Conservation (phyloP, 1,139 yeast species). For the Debaryomyces coudertii region DNA sequence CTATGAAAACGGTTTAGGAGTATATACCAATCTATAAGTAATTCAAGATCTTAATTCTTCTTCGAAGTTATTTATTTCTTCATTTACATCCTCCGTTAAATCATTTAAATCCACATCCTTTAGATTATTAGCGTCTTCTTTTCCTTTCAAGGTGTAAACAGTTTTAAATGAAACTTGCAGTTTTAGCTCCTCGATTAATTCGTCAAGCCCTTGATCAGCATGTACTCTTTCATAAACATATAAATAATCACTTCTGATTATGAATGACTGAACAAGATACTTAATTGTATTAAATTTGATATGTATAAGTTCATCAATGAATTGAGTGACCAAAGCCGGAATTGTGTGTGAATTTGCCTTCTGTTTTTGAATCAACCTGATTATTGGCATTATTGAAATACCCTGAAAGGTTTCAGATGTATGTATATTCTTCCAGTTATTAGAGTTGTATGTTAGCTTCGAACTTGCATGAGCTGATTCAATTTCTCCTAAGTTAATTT, state of each 20-base stretch:
- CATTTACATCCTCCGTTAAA: slow-evolving; percentile 19
- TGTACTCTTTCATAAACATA: slow-evolving; percentile 33
- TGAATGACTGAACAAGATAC: slow-evolving; percentile 24
- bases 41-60: neutral
- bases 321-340: slow-evolving; percentile 15
- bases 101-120: slow-evolving; percentile 16
- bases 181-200: neutral
- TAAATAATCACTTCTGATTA: slow-evolving; percentile 31
- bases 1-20: neutral
- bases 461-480: slow-evolving; percentile 9
- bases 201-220: slow-evolving; percentile 1
- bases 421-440: slow-evolving; percentile 33
- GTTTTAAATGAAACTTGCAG: neutral
- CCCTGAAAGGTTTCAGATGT: slow-evolving; percentile 26
- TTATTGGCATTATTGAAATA: slow-evolving; percentile 24
- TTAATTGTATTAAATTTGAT: slow-evolving; percentile 21
- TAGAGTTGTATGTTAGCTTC: slow-evolving; percentile 13
- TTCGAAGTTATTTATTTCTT: slow-evolving; percentile 22
- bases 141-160: neutral
- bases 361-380: slow-evolving; percentile 18
- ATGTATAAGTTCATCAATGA: slow-evolving; percentile 23
- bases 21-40: neutral
- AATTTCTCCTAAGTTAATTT: slow-evolving; percentile 21
- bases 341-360: slow-evolving; percentile 13
- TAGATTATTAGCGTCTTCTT: neutral